Evolutionary conservation across 352 stramenopile species (phyloP).

Genomic region (Phytophthora aleatoria): DNA sequence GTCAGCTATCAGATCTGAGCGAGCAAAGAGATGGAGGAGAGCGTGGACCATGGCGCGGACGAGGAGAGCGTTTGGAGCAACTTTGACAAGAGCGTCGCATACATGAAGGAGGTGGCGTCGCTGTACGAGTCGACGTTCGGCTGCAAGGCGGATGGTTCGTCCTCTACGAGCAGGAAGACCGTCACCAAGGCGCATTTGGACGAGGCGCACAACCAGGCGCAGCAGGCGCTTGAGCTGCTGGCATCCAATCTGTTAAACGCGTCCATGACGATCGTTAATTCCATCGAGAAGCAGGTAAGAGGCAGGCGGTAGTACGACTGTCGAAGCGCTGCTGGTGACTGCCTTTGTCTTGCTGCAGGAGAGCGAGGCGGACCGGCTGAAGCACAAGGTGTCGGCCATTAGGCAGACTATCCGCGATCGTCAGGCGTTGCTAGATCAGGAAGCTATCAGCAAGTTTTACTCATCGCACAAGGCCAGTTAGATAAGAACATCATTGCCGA

Average conservation of each 20-base stretch:
- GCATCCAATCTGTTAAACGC: slow-evolving; percentile 63
- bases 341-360: slow-evolving; percentile 18
- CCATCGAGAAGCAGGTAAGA: slow-evolving; percentile 47
- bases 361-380: slow-evolving; percentile 14
- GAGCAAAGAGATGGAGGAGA: neutral
- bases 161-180: slow-evolving; percentile 20
- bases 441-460: slow-evolving; percentile 23
- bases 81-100: slow-evolving; percentile 62
- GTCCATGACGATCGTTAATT: slow-evolving; percentile 42
- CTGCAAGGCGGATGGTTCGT: neutral
- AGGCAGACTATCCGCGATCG: slow-evolving; percentile 21
- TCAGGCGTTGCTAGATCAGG: slow-evolving; percentile 18
- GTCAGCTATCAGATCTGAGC: neutral
- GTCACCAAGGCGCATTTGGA: slow-evolving; percentile 46
- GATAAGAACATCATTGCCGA: neutral
- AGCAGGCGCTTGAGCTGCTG: slow-evolving; percentile 59
- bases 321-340: neutral
- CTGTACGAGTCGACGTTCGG: slow-evolving; percentile 59
- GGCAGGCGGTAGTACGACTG: neutral
- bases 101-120: slow-evolving; percentile 50
- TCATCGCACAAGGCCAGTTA: slow-evolving; percentile 4
- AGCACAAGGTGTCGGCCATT: slow-evolving; percentile 16
- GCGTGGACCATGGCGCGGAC: neutral
- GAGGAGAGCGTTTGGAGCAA: slow-evolving; percentile 44
- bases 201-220: slow-evolving; percentile 49